These are phyloP conservation scores for Sungouiozyma intestinalis DNA, from an alignment of 805 yeast genomes.

Conservation along the genomic window DNA sequence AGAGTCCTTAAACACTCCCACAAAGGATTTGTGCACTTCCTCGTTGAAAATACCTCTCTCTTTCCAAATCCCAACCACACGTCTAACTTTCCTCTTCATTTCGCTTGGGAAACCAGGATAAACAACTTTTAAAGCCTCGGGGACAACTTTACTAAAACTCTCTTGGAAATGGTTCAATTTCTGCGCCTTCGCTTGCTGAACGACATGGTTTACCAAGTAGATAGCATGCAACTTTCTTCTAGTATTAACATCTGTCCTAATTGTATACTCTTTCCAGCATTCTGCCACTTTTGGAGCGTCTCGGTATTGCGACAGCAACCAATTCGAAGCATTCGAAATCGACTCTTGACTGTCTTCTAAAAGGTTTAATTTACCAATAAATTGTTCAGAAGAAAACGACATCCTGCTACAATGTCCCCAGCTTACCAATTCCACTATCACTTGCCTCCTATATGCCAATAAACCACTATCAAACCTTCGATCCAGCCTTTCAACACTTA, in stretches of 20 bases:
- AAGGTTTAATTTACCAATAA: slow-evolving; percentile 15
- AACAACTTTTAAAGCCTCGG: slow-evolving; percentile 28
- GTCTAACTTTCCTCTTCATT: slow-evolving; percentile 40
- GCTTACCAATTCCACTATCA: no score
- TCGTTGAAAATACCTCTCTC: slow-evolving; percentile 43
- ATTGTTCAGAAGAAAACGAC: slow-evolving; percentile 24
- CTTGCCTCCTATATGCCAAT: no score
- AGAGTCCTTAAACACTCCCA: background rate
- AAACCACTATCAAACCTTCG: no score
- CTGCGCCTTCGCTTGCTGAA: slow-evolving; percentile 25
- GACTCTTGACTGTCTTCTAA: slow-evolving; percentile 29
- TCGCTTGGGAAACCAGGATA: slow-evolving; percentile 31
- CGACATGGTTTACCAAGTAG: slow-evolving; percentile 27
- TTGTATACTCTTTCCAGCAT: slow-evolving; percentile 21
- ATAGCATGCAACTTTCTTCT: slow-evolving; percentile 23
- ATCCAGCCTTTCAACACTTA: no score
- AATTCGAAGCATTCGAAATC: slow-evolving; percentile 25
- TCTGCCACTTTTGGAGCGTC: slow-evolving; percentile 19
- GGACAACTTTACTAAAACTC: slow-evolving; percentile 20
- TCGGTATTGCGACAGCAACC: slow-evolving; percentile 23
- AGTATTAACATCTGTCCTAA: slow-evolving; percentile 16
- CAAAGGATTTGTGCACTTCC: slow-evolving; percentile 9
- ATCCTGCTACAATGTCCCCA: no score
- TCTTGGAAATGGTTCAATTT: slow-evolving; percentile 23
- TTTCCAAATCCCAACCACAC: slow-evolving; percentile 58